Conservation (phyloP, 176 grass and related monocot species). For the Carex myosuroides region DNA sequence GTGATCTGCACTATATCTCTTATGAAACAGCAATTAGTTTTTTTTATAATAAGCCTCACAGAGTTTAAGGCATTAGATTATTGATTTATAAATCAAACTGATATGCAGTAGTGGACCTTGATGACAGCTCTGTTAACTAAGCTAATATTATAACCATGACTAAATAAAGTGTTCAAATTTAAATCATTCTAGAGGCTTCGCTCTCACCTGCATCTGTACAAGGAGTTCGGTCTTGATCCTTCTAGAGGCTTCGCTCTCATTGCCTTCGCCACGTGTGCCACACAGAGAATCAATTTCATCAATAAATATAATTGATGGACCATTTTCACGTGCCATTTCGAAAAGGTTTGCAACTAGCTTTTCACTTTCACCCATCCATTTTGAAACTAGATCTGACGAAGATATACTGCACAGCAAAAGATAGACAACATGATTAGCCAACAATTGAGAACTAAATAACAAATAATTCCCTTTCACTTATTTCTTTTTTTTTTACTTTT, state of each 20-base stretch:
- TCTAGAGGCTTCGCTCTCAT: conserved; percentile 95
- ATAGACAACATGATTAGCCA: conserved; percentile 10
- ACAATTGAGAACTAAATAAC: conserved; percentile 11
- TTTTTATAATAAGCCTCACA: background rate
- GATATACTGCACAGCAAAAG: conserved; percentile 70
- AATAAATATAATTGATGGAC: conserved; percentile 87
- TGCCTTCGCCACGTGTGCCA: conserved; percentile 94
- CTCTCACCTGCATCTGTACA: conserved; percentile 88
- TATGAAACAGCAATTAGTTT: background rate
- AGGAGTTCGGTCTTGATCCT: conserved; percentile 99
- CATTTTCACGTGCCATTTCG: conserved; percentile 96
- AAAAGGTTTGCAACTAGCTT: conserved; percentile 95
- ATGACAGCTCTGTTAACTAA: background rate
- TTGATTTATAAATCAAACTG: background rate
- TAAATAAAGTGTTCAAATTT: background rate
- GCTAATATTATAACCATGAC: background rate
- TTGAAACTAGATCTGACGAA: conserved; percentile 97
- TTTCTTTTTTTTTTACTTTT: background rate
- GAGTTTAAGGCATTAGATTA: background rate
- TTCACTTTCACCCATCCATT: conserved; percentile 99
- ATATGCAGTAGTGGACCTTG: background rate
- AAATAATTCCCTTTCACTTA: background rate
- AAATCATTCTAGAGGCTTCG: background rate
- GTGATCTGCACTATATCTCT: background rate
- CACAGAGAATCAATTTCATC: conserved; percentile 99